These are phyloP conservation scores for Silene uniflora DNA, from an alignment of 148 eudicot genomes.

Conservation along the genomic window DNA sequence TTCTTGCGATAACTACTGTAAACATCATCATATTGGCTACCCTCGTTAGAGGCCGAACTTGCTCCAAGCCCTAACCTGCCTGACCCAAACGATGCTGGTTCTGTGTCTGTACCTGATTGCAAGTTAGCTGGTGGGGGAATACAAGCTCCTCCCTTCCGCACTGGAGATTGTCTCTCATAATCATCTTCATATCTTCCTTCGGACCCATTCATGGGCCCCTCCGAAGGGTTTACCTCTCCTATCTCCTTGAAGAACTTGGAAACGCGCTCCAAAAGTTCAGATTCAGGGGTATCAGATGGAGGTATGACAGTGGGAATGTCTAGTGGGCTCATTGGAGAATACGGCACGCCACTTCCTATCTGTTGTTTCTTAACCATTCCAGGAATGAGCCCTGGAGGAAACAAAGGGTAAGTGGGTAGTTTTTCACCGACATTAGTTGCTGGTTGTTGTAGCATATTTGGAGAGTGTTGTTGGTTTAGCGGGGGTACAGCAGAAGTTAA, in stretches of 20 bases:
- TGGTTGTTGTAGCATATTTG: constrained; percentile 33
- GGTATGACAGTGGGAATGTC: constrained; percentile 91
- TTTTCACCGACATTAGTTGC: constrained; percentile 48
- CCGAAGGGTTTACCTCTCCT: constrained; percentile 92
- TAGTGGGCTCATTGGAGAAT: constrained; percentile 95
- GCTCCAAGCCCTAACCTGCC: constrained; percentile 94
- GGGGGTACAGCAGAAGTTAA: constrained; percentile 42
- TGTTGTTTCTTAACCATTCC: constrained; percentile 95
- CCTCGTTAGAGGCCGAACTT: constrained; percentile 59
- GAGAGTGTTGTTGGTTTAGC: constrained; percentile 43
- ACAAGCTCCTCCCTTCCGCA: constrained; percentile 92
- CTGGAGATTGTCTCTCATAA: constrained; percentile 64
- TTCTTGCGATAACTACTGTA: constrained; percentile 82
- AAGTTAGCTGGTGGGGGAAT: constrained; percentile 87
- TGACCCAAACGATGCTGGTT: constrained; percentile 55
- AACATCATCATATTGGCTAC: constrained; percentile 91
- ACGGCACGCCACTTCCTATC: constrained; percentile 95
- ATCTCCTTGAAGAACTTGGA: constrained; percentile 89
- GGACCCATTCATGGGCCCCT: constrained; percentile 68
- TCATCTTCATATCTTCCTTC: constrained; percentile 60
- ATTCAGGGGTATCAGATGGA: constrained; percentile 61
- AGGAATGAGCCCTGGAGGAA: constrained; percentile 96
- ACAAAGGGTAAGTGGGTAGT: constrained; percentile 78
- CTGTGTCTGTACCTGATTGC: constrained; percentile 48
- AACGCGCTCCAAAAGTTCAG: constrained; percentile 77